phyloP scores from a whole-genome alignment of 2,329 filamentous ascomycete species.

The Periconia macrospinosa region DNA sequence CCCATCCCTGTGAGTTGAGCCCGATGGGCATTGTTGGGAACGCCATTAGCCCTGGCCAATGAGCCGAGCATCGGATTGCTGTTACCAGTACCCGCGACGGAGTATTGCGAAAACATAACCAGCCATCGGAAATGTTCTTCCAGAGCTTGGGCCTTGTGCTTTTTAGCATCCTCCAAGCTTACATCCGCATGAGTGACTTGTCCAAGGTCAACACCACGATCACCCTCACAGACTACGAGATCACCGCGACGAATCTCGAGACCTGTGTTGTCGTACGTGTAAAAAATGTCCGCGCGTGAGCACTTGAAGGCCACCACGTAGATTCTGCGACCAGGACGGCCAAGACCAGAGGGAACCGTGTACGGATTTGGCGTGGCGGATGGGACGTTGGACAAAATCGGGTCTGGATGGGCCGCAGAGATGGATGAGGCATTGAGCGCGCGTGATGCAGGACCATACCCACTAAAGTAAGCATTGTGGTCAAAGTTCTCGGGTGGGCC shows the following conservation, averaged over 20 bases:
- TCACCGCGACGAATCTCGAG: constrained; percentile 88
- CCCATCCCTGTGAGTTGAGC: constrained; percentile 59
- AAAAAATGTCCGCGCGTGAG: constrained; percentile 92
- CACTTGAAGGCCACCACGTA: constrained; percentile 98
- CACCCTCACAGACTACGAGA: constrained; percentile 94
- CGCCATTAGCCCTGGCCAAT: constrained; percentile 37
- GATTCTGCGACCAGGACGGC: constrained; percentile 49
- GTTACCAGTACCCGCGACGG: constrained; percentile 32
- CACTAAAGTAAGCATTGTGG: constrained; percentile 41
- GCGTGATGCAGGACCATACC: constrained; percentile 38
- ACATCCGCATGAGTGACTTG: constrained; percentile 89
- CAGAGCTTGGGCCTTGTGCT: constrained; percentile 85
- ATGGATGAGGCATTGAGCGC: constrained; percentile 40
- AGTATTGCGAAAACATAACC: constrained; percentile 89
- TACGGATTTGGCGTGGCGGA: constrained; percentile 35
- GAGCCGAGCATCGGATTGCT: constrained; percentile 56
- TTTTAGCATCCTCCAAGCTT: constrained; percentile 83
- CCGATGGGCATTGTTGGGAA: constrained; percentile 30
- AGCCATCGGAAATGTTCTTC: constrained; percentile 98
- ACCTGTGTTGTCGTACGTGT: constrained; percentile 93
- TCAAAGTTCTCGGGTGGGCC: constrained; percentile 60
- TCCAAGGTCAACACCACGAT: constrained; percentile 92
- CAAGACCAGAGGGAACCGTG: constrained; percentile 32
- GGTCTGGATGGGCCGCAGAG: constrained; percentile 40
- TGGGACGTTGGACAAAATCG: constrained; percentile 24